Conservation (phyloP, 1,284 basidiomycete species). For the Puccinia polysora region DNA sequence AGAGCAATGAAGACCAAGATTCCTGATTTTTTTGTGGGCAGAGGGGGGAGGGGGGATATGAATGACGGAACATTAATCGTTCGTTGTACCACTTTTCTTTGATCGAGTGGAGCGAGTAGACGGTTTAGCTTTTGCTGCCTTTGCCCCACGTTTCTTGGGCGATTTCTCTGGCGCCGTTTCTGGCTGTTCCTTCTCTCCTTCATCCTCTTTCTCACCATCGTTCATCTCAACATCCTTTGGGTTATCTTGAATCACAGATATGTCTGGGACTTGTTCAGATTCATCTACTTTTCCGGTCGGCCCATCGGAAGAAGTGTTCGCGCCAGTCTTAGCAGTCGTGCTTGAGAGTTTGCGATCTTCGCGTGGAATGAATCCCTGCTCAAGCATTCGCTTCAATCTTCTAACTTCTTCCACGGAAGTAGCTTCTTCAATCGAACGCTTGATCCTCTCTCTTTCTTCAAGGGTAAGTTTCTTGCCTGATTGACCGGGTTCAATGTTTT, state of each 20-base stretch:
- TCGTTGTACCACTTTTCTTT: background rate
- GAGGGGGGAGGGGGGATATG: too few relatives aligned
- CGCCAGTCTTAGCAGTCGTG: background rate
- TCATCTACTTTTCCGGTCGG: background rate
- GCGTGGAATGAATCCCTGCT: constrained; percentile 60
- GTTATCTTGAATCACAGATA: background rate
- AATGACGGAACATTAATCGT: too few relatives aligned
- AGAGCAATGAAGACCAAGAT: too few relatives aligned
- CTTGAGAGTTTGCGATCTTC: constrained; percentile 5
- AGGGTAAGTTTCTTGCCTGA: constrained; percentile 77
- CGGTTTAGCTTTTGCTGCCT: background rate
- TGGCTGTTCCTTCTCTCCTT: background rate
- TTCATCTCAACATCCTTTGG: background rate
- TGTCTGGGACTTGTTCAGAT: background rate
- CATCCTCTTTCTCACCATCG: background rate
- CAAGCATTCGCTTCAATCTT: constrained; percentile 76
- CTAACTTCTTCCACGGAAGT: constrained; percentile 85
- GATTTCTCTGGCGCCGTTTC: background rate
- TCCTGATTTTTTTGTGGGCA: too few relatives aligned
- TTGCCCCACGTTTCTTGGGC: background rate
- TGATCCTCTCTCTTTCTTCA: constrained; percentile 83
- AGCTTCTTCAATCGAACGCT: constrained; percentile 81
- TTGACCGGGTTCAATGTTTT: constrained; percentile 47
- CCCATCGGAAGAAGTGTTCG: background rate
- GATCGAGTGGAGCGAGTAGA: background rate